Conservation (phyloP, 2,329 filamentous ascomycete genomes). For the Tolypocladium paradoxum region DNA sequence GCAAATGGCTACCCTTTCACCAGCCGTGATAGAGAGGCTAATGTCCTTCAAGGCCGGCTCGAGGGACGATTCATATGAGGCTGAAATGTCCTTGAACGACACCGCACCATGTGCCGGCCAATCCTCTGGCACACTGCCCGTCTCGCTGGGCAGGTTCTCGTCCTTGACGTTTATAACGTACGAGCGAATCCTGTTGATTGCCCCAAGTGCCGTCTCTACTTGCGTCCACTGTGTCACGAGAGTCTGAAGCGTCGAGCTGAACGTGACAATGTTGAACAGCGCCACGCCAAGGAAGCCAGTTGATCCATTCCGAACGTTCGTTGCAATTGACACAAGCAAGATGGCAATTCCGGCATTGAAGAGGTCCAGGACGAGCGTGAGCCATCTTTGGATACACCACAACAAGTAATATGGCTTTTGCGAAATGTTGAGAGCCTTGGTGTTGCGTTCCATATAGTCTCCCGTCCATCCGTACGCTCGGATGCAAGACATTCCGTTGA, state of each 20-base stretch:
- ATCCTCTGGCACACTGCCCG: conserved; percentile 4
- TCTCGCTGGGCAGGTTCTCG: conserved; percentile 12
- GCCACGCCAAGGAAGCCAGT: conserved; percentile 17
- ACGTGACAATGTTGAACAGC: conserved; percentile 17
- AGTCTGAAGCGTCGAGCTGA: conserved; percentile 16
- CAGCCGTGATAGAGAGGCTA: conserved; percentile 16
- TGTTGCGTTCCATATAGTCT: conserved; percentile 9
- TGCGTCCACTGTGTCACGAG: conserved; percentile 22
- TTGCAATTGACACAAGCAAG: conserved; percentile 31
- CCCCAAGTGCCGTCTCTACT: conserved; percentile 16
- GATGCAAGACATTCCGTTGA: conserved; percentile 15
- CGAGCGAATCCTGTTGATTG: conserved; percentile 14
- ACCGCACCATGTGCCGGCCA: conserved; percentile 17
- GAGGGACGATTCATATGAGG: conserved; percentile 14
- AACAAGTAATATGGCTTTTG: conserved; percentile 28
- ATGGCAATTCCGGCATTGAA: conserved; percentile 32
- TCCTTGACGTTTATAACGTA: conserved; percentile 12
- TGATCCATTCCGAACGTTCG: conserved; percentile 18
- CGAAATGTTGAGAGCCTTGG: conserved; percentile 19
- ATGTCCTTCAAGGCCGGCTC: conserved; percentile 17
- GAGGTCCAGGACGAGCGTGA: conserved; percentile 36
- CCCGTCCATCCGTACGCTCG: conserved; percentile 23
- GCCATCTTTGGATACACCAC: conserved; percentile 37
- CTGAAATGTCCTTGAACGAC: conserved; percentile 15
- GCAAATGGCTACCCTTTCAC: conserved; percentile 28